Evolutionary conservation across 2,329 filamentous ascomycete species (phyloP).

Genomic region (Shiraia sp.): DNA sequence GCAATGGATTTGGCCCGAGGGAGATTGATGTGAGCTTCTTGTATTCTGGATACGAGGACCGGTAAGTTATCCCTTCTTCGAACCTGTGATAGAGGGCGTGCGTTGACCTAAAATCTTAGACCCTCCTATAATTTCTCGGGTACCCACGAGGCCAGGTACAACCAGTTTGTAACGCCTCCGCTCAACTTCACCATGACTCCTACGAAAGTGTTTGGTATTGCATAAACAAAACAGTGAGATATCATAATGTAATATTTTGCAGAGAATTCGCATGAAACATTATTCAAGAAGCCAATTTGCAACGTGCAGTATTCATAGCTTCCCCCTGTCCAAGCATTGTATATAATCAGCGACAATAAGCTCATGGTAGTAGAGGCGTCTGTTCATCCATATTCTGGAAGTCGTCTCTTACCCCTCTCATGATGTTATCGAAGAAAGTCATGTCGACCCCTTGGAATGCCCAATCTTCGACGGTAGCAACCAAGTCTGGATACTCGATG

Average conservation of each 20-base stretch:
- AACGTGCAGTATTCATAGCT: too few species aligned
- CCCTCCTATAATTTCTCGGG: slow-evolving; percentile 23
- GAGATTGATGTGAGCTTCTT: slow-evolving; percentile 16
- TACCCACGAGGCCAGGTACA: slow-evolving; percentile 16
- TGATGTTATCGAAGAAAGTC: slow-evolving; percentile 25
- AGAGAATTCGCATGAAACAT: too few species aligned
- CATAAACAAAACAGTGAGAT: not conserved
- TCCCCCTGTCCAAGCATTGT: too few species aligned
- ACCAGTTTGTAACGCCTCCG: slow-evolving; percentile 15
- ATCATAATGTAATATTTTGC: too few species aligned
- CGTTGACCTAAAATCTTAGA: slow-evolving; percentile 3
- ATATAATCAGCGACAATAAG: too few species aligned
- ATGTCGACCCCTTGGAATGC: slow-evolving; percentile 22
- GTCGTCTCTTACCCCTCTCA: too few species aligned
- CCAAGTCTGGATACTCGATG: slow-evolving; percentile 9
- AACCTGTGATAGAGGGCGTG: not conserved
- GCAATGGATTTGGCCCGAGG: slow-evolving; percentile 4
- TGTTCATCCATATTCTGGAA: too few species aligned
- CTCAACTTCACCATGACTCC: slow-evolving; percentile 17
- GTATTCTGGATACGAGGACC: slow-evolving; percentile 8
- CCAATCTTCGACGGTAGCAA: slow-evolving; percentile 18
- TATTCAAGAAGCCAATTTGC: too few species aligned
- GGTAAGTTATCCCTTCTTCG: slow-evolving; percentile 4
- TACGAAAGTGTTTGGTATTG: slow-evolving; percentile 14
- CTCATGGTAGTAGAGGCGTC: too few species aligned